phyloP scores from a whole-genome alignment of 164 flowering plant genomes.

The Akebia trifoliata region DNA sequence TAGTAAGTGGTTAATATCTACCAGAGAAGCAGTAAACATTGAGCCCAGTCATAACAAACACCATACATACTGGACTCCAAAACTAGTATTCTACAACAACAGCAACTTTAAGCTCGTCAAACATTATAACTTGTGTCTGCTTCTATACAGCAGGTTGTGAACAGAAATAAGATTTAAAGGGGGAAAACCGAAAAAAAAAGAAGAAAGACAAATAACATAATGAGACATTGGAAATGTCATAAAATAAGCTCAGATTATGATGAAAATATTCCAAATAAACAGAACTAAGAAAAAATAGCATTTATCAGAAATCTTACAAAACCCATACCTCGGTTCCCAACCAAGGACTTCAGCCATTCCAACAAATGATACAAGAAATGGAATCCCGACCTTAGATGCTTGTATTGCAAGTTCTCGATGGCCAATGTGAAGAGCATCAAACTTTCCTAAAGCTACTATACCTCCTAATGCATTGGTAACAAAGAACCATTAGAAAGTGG shows the following conservation, averaged over 20 bases:
- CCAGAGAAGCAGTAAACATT: neutral
- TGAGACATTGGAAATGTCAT: neutral
- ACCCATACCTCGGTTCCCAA: conserved; percentile 80
- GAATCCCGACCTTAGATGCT: conserved; percentile 79
- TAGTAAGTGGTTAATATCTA: no score
- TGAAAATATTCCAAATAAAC: neutral
- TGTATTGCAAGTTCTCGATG: conserved; percentile 94
- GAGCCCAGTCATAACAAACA: neutral
- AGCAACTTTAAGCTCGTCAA: neutral
- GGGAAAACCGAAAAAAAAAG: no score
- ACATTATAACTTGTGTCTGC: no score
- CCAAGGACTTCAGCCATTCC: conserved; percentile 98
- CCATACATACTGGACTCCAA: neutral
- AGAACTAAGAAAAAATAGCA: neutral
- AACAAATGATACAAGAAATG: conserved; percentile 84
- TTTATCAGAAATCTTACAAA: neutral
- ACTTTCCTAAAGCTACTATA: conserved; percentile 92
- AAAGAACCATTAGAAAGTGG: conserved; percentile 1
- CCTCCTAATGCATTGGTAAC: conserved; percentile 49
- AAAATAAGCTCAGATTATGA: neutral
- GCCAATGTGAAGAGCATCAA: conserved; percentile 98
- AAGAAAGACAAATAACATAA: neutral
- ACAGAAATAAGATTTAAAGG: no score
- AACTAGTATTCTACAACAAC: neutral
- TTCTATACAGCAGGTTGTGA: neutral